phyloP scores from a whole-genome alignment of 139 green algal genomes.

The Edaphochlamys debaryana region DNA sequence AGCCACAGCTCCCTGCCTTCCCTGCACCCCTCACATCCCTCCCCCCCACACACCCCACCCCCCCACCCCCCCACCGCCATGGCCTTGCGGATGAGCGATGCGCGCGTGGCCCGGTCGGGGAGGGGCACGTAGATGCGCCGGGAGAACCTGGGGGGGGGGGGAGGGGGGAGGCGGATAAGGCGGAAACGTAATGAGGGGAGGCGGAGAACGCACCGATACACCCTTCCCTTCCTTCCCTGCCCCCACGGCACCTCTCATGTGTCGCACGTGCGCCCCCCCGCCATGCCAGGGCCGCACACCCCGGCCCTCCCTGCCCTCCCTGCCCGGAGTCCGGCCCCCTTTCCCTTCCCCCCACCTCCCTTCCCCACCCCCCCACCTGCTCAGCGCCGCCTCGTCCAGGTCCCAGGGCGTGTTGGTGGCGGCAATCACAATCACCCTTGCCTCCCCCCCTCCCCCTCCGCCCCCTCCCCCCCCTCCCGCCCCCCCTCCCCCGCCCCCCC shows the following conservation, averaged over 20 bases:
- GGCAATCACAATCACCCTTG: constrained; percentile 57
- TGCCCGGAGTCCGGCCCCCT: too few species aligned
- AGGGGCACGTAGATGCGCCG: constrained; percentile 62
- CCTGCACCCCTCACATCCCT: too few species aligned
- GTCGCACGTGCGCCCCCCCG: too few species aligned
- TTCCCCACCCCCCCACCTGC: too few species aligned
- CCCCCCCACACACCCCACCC: neutral
- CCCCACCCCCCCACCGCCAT: constrained; percentile 19
- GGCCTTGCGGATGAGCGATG: constrained; percentile 41
- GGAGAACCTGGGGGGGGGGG: constrained; percentile 41
- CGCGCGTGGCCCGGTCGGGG: constrained; percentile 50
- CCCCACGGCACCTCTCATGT: too few species aligned
- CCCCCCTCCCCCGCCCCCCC: neutral
- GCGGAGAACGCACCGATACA: too few species aligned
- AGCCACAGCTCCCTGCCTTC: too few species aligned
- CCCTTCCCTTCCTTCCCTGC: too few species aligned
- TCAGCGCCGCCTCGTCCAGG: constrained; percentile 60
- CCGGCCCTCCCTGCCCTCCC: too few species aligned
- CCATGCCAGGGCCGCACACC: too few species aligned
- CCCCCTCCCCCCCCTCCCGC: neutral
- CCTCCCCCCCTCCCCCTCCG: constrained; percentile 1
- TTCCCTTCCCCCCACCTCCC: too few species aligned
- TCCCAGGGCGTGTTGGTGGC: constrained; percentile 65
- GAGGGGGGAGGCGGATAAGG: neutral
- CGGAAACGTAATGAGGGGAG: neutral